phyloP scores from a whole-genome alignment of 257 asterid species.

The Thymus mandschuricus region DNA sequence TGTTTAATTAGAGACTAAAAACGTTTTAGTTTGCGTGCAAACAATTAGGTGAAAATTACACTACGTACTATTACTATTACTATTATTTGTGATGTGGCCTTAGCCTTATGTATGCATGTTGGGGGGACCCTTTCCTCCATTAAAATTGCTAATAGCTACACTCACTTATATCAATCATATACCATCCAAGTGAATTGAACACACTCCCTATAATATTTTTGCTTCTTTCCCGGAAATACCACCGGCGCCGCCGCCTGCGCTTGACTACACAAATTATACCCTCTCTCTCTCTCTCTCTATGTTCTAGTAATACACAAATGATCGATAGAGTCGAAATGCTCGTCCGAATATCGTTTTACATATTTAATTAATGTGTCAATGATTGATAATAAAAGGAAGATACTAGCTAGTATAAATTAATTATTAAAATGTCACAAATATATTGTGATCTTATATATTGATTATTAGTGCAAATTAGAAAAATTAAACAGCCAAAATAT shows the following conservation, averaged over 20 bases:
- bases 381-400: too few relatives aligned
- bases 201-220: neutral
- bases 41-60: neutral
- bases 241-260: constrained; percentile 20
- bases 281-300: constrained; percentile 21
- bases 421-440: too few relatives aligned
- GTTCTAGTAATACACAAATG: neutral
- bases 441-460: neutral
- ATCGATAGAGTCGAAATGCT: too few relatives aligned
- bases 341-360: too few relatives aligned
- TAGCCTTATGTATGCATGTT: neutral
- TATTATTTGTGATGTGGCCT: neutral
- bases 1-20: neutral
- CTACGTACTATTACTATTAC: neutral
- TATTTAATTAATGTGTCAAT: neutral
- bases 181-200: constrained; percentile 33
- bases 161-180: neutral
- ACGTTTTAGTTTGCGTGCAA: constrained; percentile 27
- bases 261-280: constrained; percentile 14
- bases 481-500: neutral
- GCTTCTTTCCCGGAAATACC: constrained; percentile 23
- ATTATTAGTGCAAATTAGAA: neutral
- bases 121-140: neutral
- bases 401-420: too few relatives aligned
- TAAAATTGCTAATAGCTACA: neutral